Conservation (phyloP, 2,329 filamentous ascomycete genomes). For the Hypocrella siamensis region DNA sequence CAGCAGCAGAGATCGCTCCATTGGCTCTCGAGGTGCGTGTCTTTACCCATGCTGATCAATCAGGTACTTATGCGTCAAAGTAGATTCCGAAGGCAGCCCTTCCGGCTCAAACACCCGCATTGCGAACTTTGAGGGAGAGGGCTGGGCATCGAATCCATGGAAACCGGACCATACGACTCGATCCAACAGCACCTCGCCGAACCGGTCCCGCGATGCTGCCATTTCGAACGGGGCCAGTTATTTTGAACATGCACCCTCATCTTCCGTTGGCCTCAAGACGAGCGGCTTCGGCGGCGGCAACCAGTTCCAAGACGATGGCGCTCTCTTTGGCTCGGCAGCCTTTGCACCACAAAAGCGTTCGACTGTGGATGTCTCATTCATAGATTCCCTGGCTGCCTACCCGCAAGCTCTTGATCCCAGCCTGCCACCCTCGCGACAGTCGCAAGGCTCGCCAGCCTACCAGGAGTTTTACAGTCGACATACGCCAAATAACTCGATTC, state of each 20-base stretch:
- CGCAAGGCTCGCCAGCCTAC: conserved; percentile 25
- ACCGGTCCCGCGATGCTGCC: conserved; percentile 33
- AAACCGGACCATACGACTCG: conserved; percentile 27
- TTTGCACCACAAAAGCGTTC: conserved; percentile 15
- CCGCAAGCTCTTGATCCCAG: conserved; percentile 34
- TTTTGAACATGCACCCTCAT: conserved; percentile 28
- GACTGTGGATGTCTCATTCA: conserved; percentile 24
- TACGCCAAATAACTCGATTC: conserved; percentile 26
- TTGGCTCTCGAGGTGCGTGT: conserved; percentile 31
- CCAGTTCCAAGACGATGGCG: conserved; percentile 10
- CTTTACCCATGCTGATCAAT: background rate
- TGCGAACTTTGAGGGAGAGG: conserved; percentile 51
- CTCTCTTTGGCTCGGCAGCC: conserved; percentile 8
- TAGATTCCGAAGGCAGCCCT: conserved; percentile 24
- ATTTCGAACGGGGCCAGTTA: conserved; percentile 26
- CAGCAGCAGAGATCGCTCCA: conserved; percentile 24
- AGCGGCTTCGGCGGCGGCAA: conserved; percentile 9
- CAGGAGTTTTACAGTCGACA: conserved; percentile 20
- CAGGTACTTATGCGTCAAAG: too few species aligned
- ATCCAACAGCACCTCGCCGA: conserved; percentile 42
- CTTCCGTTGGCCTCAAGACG: conserved; percentile 25
- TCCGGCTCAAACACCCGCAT: conserved; percentile 56
- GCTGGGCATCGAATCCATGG: conserved; percentile 41
- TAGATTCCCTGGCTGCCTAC: conserved; percentile 15
- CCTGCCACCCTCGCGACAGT: conserved; percentile 39